Evolutionary conservation across 192 early-diverging fungal species (phyloP), one percentile per base, ranked within the genome.

Genomic region (Coemansia sp.): DNA sequence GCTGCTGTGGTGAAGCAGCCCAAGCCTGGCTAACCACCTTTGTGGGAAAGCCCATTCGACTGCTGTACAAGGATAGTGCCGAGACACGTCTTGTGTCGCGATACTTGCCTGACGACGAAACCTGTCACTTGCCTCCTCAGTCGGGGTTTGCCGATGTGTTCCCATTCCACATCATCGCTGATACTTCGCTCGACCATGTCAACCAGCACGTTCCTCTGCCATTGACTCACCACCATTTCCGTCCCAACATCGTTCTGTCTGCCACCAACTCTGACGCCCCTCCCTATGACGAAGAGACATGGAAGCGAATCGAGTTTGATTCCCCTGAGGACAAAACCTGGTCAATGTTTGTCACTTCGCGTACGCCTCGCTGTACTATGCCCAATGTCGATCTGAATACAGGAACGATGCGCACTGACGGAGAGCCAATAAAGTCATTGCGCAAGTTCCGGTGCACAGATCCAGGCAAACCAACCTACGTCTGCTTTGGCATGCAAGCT

Each of bases 131-230:
- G 52, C 67, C 62, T 1, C 76, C 72, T 23, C 80, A 95, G 85
- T 88, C 91, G 6, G 91, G 87, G 6, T 93, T 93, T 74, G 86
- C 93, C 9, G 93, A 95, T 66, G 88, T 84, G 32, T 93, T 74
- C 68, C 93, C 93, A 6, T 85, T 95, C 71, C 84, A 94, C 44
- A 62, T 92, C 55, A 67, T 87, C 43, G 84, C 86, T 5, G 63
- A 86, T 32, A 74, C 81, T 35, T 92, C 90, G 10, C 63, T 94
- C 23, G 33, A 43, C 10, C 88, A 92, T 49, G 75, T 93, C 55
- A 91, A 93, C 79, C 53, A 49, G n/a, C 75, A 78, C 3, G 69
- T 92, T 57, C 72, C 80, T 8, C 68, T 68, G 4, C 78, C 84
- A 19, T 62, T 92, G 38, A 65, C 69, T 6, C 69, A 76, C 6